A percentile compares a stretch with the other conserved stretches of the same genome.
phyloP scores from a whole-genome alignment of 2,329 filamentous ascomycete genomes.

The Mycosphaerella sp. region DNA sequence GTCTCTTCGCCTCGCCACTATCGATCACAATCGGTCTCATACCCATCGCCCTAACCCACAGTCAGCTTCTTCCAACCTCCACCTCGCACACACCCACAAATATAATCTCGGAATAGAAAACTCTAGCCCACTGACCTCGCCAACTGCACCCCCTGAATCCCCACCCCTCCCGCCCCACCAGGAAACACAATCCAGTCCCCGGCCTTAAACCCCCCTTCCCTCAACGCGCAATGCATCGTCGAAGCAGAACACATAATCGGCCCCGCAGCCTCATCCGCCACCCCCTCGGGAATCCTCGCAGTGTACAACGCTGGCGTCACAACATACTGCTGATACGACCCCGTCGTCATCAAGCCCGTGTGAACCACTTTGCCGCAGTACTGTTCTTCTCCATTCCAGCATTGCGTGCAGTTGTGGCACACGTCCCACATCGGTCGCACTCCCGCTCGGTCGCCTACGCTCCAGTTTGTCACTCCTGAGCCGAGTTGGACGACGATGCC shows the following conservation, averaged over 20 bases:
- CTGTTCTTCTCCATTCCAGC: constrained; percentile 49
- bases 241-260: constrained; percentile 56
- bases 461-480: constrained; percentile 47
- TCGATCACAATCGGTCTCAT: constrained; percentile 52
- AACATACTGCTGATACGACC: constrained; percentile 57
- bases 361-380: constrained; percentile 46
- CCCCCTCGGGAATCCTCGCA: constrained; percentile 50
- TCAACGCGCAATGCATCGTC: constrained; percentile 53
- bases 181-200: constrained; percentile 53
- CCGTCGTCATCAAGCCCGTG: constrained; percentile 41
- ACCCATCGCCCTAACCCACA: constrained; percentile 43
- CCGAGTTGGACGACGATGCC: constrained; percentile 53
- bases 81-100: neutral
- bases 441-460: constrained; percentile 47
- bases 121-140: no score
- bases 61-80: neutral
- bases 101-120: no score
- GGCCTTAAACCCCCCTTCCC: constrained; percentile 45
- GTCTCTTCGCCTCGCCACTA: constrained; percentile 43
- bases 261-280: constrained; percentile 51
- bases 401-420: constrained; percentile 46
- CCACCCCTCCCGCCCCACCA: constrained; percentile 51
- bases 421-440: constrained; percentile 48
- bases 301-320: constrained; percentile 51
- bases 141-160: constrained; percentile 50